Evolutionary conservation across 345 rosid genomes (phyloP), one percentile per base, ranked within the genome.

Genomic region (Crucihimalaya himalaica): DNA sequence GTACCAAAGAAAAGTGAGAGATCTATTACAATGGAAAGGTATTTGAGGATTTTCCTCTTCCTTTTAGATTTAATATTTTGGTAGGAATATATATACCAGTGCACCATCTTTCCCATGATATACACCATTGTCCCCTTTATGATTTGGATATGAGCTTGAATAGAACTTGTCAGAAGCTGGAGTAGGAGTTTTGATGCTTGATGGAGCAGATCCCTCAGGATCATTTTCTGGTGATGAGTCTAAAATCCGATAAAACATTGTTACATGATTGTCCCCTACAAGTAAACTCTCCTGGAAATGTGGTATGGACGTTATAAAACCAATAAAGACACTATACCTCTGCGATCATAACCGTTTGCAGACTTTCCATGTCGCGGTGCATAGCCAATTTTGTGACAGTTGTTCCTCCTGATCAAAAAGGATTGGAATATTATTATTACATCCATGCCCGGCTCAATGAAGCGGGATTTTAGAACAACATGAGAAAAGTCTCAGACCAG

Each of bases 381-480:
- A 82, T 94, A 94, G 43, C 98, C 97, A 81, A 94, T 88, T 78
- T 69, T 77, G 77, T 91, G 96, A 77, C 96, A 89, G 74, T 86
- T 66, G 5, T 80, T 57, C 31, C 53, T 51, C 97, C 98, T 94
- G 37, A 6, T 20, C 1, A 64, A 27, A 79, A 37, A 54, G 3
- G 19, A 71, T 74, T 64, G 64, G 15, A 43, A 52, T 71, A 46
- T 61, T n/a, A 15, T n/a, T n/a, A n/a, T n/a, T n/a, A 53, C 43
- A 61, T 57, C 42, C 66, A 70, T 34, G 18, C 27, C 51, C 20
- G n/a, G 70, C 34, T 13, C 62, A 71, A 60, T 10, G 34, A 39
- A 61, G 14, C 32, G 5, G 42, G 50, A 37, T 13, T 28, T 15
- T 55, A 61, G 27, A 59, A 59, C 23, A 28, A 59, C 31, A 20